These are phyloP conservation scores for Volutella citrinella DNA, from an alignment of 2,329 filamentous ascomycete genomes.

Conservation along the genomic window DNA sequence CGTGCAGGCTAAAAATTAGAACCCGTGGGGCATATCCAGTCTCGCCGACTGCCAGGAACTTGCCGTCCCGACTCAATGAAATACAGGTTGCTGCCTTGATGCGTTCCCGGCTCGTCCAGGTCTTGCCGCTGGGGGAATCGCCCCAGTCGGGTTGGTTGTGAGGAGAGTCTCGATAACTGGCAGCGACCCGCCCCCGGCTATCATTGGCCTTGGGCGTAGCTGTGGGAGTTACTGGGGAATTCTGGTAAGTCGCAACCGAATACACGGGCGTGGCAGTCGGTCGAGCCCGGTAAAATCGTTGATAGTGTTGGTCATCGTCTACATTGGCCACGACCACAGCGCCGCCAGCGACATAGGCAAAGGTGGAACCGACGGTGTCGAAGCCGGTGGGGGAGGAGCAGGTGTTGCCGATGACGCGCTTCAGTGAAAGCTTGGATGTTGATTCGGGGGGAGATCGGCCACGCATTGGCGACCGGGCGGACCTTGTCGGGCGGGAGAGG, in stretches of 20 bases:
- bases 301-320: constrained; percentile 63
- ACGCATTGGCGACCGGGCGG: constrained; percentile 61
- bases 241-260: constrained; percentile 51
- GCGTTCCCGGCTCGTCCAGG: constrained; percentile 84
- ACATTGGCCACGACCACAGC: constrained; percentile 88
- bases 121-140: constrained; percentile 66
- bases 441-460: constrained; percentile 48
- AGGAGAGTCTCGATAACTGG: constrained; percentile 45
- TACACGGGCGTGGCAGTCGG: constrained; percentile 70
- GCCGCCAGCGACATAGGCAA: constrained; percentile 90
- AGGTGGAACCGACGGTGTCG: constrained; percentile 72
- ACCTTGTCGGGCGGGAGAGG: constrained; percentile 56
- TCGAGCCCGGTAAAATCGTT: constrained; percentile 88
- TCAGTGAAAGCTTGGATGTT: constrained; percentile 67
- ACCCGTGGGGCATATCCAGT: constrained; percentile 92
- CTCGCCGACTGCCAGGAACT: constrained; percentile 88
- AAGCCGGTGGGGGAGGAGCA: constrained; percentile 82
- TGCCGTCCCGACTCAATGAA: constrained; percentile 81
- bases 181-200: constrained; percentile 55
- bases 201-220: constrained; percentile 61
- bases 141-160: constrained; percentile 48
- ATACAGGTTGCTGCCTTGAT: constrained; percentile 94
- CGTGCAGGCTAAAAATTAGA: constrained; percentile 81
- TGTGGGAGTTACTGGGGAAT: constrained; percentile 48
- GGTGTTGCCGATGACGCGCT: constrained; percentile 87